Base-by-base conservation (phyloP, 75 land plant species). In the Larix kaempferi region DNA sequence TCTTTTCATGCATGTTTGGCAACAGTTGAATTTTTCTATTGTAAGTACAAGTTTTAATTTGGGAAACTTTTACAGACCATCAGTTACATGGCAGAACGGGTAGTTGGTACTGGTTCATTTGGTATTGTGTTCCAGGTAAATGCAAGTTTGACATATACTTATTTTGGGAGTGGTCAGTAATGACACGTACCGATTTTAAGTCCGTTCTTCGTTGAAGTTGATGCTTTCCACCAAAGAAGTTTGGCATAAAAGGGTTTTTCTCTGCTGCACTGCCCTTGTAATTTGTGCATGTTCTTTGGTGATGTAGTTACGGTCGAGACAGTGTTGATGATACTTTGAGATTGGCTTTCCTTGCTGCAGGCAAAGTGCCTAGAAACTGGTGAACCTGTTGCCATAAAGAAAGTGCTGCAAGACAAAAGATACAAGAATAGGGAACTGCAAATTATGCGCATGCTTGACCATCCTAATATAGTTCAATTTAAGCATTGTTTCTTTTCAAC, bases 341-440 rank as follows among this genome's bases (percentile, higher is more conserved):
- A 57, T 35, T 58, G 22, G 26, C 49, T 35, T 39, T 39, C 44
- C 33, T 52, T 60, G 19, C 27, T 77, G 26, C 84, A 96, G 99
- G 99, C 98, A 56, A 96, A 92, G 84, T 96, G 99, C 78, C 77
- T 90, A 64, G 99, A 96, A 81, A 92, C 98, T 59, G 98, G 98
- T 56, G 99, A 96, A 77, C 89, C 88, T 59, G 98, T 96, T 78
- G 99, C 99, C 62, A 96, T 96, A 41, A 96, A 96, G 80, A 96
- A 96, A 85, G 99, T 96, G 77, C 88, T 96, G 35, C 99, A 94
- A 77, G 99, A 96, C 75, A 94, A 90, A 77, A 86, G 99, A 41
- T 96, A 96, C 85, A 96, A 96, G 83, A 96, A 96, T 72, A 85
- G 99, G 59, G 99, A 96, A 81, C 85, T 96, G 74, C 98, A 96